These are phyloP conservation scores for Pythium aquatile DNA, from an alignment of 352 stramenopile genomes.

Conservation along the genomic window DNA sequence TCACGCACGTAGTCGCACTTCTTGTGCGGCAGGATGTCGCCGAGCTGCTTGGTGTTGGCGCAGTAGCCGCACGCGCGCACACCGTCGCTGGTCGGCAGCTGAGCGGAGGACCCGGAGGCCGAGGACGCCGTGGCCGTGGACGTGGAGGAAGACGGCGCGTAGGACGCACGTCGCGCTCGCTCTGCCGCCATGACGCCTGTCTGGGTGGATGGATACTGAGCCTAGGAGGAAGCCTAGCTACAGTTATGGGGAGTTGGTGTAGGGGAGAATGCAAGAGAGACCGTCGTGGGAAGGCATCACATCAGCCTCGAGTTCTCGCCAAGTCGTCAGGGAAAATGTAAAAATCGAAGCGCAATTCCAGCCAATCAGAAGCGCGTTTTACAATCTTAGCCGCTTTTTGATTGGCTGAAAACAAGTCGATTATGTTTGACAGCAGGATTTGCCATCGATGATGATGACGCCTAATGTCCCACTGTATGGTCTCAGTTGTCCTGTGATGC, in stretches of 20 bases:
- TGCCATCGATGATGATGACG: slow-evolving; percentile 14
- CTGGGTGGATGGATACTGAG: neutral
- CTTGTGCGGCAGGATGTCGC: slow-evolving; percentile 50
- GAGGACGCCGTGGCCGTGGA: slow-evolving; percentile 5
- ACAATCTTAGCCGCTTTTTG: neutral
- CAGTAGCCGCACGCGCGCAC: slow-evolving; percentile 32
- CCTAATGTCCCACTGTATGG: neutral
- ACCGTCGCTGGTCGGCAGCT: neutral
- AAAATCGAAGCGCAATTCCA: slow-evolving; percentile 11
- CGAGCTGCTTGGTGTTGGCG: slow-evolving; percentile 46
- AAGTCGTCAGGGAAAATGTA: neutral
- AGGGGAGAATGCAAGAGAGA: neutral
- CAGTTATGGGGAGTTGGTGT: neutral
- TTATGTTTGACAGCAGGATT: neutral
- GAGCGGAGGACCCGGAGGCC: slow-evolving; percentile 9
- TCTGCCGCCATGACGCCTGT: neutral
- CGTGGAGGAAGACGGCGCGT: slow-evolving; percentile 9
- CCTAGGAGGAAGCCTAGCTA: neutral
- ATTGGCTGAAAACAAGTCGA: slow-evolving; percentile 8
- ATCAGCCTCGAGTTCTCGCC: neutral
- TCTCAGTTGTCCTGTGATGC: neutral
- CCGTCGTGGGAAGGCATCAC: neutral
- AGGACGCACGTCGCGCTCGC: neutral
- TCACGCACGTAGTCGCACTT: slow-evolving; percentile 55
- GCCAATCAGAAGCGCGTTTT: slow-evolving; percentile 3